Evolutionary conservation across 805 yeast genomes (phyloP), one percentile per base, ranked within the genome.

Genomic region (Candida xiaguanensis): DNA sequence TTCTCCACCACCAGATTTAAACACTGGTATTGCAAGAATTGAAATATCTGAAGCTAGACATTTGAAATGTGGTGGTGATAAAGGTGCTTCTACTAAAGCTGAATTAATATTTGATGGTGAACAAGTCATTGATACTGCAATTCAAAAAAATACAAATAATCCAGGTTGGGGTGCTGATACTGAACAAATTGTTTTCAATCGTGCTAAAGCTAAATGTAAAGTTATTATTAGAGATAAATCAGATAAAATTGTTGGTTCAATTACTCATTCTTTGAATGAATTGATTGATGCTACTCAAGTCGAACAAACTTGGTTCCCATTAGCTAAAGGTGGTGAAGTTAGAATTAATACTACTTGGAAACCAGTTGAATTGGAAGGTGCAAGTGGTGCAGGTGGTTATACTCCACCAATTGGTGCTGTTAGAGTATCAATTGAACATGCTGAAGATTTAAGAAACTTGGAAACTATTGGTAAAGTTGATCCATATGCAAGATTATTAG

Each of bases 391-490:
- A 16, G 78, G 82, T 49, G 93, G 91, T 37, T 91, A 89, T 65
- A 78, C 88, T n/a, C 88, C 88, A 42, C 99, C 99, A 36, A 82
- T 91, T 56, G 99, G 99, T 57, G 91, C 85, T 24, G 74, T 90
- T 5, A 80, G 97, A 55, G 70, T 93, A 20, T 70, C 75, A 43
- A 61, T 93, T 44, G 77, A 75, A 48, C 75, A 74, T 44, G 97
- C 95, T 31, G 76, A 73, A 41, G 83, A 79, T 44, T 74, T 93
- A 53, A 76, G 84, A 43, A 91, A 93, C 61, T 72, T 90, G 62
- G 97, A 91, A 60, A 83, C 78, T 40, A 72, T 93, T 43, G 98
- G 98, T 44, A 86, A 80, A 52, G 79, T 89, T 56, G 98, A 93
- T 62, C 99, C 99, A 31, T 93, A 91, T 56, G 78, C 80, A 6